These are phyloP conservation scores for Wickerhamia fluorescens DNA, from an alignment of 805 yeast genomes.

Conservation along the genomic window DNA sequence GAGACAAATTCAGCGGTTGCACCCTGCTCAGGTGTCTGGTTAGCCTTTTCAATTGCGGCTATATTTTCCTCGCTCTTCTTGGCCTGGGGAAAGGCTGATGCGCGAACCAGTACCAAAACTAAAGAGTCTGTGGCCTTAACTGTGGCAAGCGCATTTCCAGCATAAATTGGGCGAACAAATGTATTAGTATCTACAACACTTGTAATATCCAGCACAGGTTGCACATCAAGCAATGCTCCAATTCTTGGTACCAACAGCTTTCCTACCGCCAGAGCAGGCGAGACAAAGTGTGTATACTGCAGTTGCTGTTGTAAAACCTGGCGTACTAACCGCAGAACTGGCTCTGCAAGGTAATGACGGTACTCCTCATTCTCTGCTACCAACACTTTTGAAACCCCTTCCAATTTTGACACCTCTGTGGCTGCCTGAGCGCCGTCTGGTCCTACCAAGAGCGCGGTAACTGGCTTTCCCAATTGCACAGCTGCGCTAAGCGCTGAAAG, in stretches of 20 bases:
- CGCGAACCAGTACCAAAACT: slow-evolving; percentile 70
- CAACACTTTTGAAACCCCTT: slow-evolving; percentile 48
- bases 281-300: slow-evolving; percentile 62
- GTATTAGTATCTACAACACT: slow-evolving; percentile 60
- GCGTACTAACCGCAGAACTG: slow-evolving; percentile 60
- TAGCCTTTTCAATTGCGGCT: slow-evolving; percentile 11
- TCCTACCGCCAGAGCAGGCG: slow-evolving; percentile 82
- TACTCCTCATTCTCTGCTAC: slow-evolving; percentile 53
- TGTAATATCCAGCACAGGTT: slow-evolving; percentile 80
- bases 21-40: slow-evolving; percentile 14
- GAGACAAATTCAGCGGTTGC: slow-evolving; percentile 54
- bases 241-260: slow-evolving; percentile 81
- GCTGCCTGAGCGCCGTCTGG: slow-evolving; percentile 44
- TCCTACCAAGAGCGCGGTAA: slow-evolving; percentile 76
- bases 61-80: slow-evolving; percentile 40
- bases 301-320: slow-evolving; percentile 33
- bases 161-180: slow-evolving; percentile 90
- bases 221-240: slow-evolving; percentile 77
- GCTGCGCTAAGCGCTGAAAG: slow-evolving; percentile 78
- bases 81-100: slow-evolving; percentile 65
- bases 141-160: slow-evolving; percentile 88
- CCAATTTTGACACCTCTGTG: slow-evolving; percentile 43
- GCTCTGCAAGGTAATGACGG: slow-evolving; percentile 74
- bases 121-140: slow-evolving; percentile 62
- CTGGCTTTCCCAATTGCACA: slow-evolving; percentile 60